Conservation (phyloP, 805 yeast genomes). For the Kazachstania martiniae region DNA sequence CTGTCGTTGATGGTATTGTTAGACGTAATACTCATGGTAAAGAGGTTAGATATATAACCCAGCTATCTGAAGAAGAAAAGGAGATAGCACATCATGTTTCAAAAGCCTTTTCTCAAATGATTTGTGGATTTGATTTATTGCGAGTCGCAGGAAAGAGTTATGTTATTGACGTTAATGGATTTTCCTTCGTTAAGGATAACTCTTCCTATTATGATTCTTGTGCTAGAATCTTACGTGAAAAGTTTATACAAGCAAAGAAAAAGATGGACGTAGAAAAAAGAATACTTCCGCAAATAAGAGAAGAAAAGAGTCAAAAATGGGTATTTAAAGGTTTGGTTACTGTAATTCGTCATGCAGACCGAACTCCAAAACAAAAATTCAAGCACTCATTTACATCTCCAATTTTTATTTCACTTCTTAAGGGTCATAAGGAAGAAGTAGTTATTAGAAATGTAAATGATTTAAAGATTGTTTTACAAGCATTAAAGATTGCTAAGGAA, state of each 20-base stretch:
- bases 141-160: conserved; percentile 81
- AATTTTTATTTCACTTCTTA: conserved; percentile 71
- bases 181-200: conserved; percentile 93
- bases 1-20: conserved; percentile 98
- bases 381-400: conserved; percentile 89
- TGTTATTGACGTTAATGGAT: conserved; percentile 97
- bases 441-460: conserved; percentile 86
- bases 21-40: conserved; percentile 96
- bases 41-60: conserved; percentile 84
- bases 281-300: conserved; percentile 27
- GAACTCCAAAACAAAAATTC: conserved; percentile 97
- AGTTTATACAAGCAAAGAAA: conserved; percentile 56
- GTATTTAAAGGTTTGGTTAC: conserved; percentile 86
- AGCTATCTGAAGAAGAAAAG: conserved; percentile 62
- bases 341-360: conserved; percentile 92
- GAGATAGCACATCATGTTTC: conserved; percentile 73
- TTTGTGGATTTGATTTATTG: conserved; percentile 91
- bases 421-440: conserved; percentile 93
- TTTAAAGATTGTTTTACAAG: conserved; percentile 71
- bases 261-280: conserved; percentile 33
- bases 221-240: conserved; percentile 62
- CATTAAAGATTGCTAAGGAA: conserved; percentile 72
- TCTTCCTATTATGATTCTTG: conserved; percentile 74
- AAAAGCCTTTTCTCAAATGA: conserved; percentile 73
- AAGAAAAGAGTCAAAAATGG: conserved; percentile 71